Evolutionary conservation across 2,329 filamentous ascomycete species (phyloP), one percentile per base, ranked within the genome.

Genomic region (Calonectria leucothoes): DNA sequence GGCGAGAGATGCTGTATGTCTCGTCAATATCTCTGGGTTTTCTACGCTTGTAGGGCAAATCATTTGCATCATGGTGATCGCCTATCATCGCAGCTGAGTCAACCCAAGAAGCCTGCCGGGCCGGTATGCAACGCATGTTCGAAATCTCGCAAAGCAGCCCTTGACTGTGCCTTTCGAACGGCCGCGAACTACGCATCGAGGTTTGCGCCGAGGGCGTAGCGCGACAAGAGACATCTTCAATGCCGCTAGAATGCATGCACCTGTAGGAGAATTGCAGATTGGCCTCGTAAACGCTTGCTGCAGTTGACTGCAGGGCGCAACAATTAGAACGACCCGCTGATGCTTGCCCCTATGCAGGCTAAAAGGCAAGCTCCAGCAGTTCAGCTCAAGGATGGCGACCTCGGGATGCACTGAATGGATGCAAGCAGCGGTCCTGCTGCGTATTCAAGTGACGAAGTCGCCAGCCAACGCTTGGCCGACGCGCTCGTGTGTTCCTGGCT

Each of bases 351-450:
- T 59, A 69, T 64, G 61, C 67, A 61, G 63, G 42, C 55, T 61
- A 59, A 61, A 59, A 35, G 39, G 42, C 33, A 49, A 42, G 27
- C 17, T 35, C 23, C n/a, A 52, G 71, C 45, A 48, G 51, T 31
- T 59, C 67, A 48, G 57, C 51, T 12, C 17, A 39, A 31, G 67
- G 69, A 49, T 71, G 39, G 49, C 23, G 33, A 48, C 55, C 70
- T 37, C 31, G 45, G 70, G 48, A 73, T 74, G 66, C 33, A 48
- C 10, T 52, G 35, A 23, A 55, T 71, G 45, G 42, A 67, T 61
- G 45, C 49, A 37, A 23, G 31, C 35, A 11, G 31, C 42, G 48
- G 59, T 20, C 25, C 7, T 39, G 27, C 15, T 51, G n/a, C 11
- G 68, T 45, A 8, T 7, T 17, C 23, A 39, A 64, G 23, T 17